Evolutionary conservation across 2,329 filamentous ascomycete species (phyloP).

Genomic region (Phialocephala subalpina): DNA sequence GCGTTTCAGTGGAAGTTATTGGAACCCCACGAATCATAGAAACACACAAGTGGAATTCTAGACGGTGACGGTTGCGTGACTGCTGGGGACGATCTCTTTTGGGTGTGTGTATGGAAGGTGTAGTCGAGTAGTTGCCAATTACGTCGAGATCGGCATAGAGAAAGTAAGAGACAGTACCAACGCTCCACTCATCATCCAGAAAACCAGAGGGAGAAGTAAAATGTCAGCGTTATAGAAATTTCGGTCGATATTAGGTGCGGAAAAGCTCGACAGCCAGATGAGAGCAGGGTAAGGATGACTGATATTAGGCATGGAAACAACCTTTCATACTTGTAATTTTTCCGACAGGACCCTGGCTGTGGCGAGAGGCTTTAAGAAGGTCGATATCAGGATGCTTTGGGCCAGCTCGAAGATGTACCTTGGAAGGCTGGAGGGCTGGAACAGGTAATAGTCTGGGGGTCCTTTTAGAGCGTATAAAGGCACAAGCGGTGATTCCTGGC

Average conservation of each 20-base stretch:
- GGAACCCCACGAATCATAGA: conserved; percentile 39
- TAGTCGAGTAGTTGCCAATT: conserved; percentile 31
- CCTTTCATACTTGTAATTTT: conserved; percentile 34
- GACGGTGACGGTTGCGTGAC: conserved; percentile 32
- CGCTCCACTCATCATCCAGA: conserved; percentile 33
- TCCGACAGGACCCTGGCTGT: conserved; percentile 25
- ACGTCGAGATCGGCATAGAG: conserved; percentile 32
- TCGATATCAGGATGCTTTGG: conserved; percentile 31
- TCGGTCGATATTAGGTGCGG: conserved; percentile 27
- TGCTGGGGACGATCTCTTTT: conserved; percentile 39
- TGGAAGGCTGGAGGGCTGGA: conserved; percentile 12
- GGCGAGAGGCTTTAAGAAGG: conserved; percentile 23
- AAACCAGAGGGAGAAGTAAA: conserved; percentile 26
- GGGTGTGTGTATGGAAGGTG: conserved; percentile 27
- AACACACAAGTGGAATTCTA: conserved; percentile 35
- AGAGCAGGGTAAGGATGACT: conserved; percentile 27
- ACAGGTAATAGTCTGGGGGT: conserved; percentile 13
- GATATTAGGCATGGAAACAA: conserved; percentile 34
- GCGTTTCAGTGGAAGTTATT: conserved; percentile 36
- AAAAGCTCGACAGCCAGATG: conserved; percentile 24
- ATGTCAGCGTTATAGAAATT: conserved; percentile 19
- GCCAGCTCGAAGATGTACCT: conserved; percentile 16
- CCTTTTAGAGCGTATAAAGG: conserved; percentile 22
- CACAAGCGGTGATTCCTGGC: conserved; percentile 27
- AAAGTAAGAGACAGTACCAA: conserved; percentile 23